Conservation (phyloP, 768 basidiomycete species). For the Leccinellum luteum region DNA sequence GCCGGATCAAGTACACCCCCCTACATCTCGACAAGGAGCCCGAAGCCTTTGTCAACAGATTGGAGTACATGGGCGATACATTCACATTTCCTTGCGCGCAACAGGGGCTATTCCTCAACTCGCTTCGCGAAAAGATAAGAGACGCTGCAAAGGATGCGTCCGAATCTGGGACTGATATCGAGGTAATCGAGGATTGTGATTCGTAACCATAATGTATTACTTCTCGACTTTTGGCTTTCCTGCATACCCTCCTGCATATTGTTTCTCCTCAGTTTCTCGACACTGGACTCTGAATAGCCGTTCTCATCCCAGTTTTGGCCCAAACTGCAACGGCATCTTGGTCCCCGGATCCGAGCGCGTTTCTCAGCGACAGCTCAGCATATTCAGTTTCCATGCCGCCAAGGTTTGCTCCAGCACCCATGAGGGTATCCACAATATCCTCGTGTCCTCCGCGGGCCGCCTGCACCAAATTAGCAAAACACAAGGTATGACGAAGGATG, state of each 20-base stretch:
- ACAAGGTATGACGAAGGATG: neutral
- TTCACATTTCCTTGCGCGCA: conserved; percentile 73
- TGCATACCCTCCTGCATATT: conserved; percentile 16
- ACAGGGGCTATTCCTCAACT: conserved; percentile 63
- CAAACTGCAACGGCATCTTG: conserved; percentile 47
- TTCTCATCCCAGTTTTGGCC: conserved; percentile 48
- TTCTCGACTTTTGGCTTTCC: conserved; percentile 6
- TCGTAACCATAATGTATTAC: conserved; percentile 1
- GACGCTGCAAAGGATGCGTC: conserved; percentile 30
- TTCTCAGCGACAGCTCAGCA: conserved; percentile 44
- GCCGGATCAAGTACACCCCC: conserved; percentile 55
- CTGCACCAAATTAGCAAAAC: conserved; percentile 34
- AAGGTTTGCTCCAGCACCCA: conserved; percentile 72
- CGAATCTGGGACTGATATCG: conserved; percentile 24
- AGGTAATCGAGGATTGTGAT: conserved; percentile 23
- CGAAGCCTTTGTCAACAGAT: conserved; percentile 49
- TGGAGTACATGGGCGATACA: conserved; percentile 58
- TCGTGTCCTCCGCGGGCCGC: conserved; percentile 73
- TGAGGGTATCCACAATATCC: conserved; percentile 57
- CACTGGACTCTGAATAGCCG: neutral
- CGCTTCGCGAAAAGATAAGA: conserved; percentile 52
- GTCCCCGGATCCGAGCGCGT: conserved; percentile 41
- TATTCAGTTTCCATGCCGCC: conserved; percentile 67
- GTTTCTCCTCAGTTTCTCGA: conserved; percentile 1
- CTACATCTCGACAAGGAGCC: conserved; percentile 61